Conservation (phyloP, 1,139 yeast genomes). For the Blastobotrys buckinghamii region DNA sequence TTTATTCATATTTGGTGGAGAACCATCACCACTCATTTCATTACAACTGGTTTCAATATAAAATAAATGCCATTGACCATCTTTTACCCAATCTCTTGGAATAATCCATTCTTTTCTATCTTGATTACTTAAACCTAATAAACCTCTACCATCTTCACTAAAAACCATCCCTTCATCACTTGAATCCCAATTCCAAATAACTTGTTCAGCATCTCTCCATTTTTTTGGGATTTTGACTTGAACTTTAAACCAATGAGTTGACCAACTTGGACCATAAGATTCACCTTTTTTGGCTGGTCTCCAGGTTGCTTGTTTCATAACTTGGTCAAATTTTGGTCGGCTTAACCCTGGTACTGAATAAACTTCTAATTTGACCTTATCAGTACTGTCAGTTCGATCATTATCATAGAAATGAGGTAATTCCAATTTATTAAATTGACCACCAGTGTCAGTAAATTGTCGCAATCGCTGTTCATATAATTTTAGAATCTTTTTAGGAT, state of each 20-base stretch:
- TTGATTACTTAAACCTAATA: slow-evolving; percentile 82
- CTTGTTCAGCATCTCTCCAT: slow-evolving; percentile 38
- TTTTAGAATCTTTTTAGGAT: slow-evolving; percentile 74
- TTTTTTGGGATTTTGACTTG: slow-evolving; percentile 53
- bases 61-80: slow-evolving; percentile 44
- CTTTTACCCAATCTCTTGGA: slow-evolving; percentile 50
- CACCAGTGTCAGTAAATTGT: slow-evolving; percentile 73
- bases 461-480: slow-evolving; percentile 74
- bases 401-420: slow-evolving; percentile 78
- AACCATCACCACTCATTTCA: slow-evolving; percentile 85
- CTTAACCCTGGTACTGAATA: slow-evolving; percentile 63
- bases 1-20: slow-evolving; percentile 64
- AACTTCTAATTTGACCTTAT: slow-evolving; percentile 45
- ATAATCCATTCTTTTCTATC: slow-evolving; percentile 75
- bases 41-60: slow-evolving; percentile 90
- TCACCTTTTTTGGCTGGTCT: slow-evolving; percentile 60
- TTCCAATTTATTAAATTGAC: slow-evolving; percentile 63
- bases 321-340: slow-evolving; percentile 73
- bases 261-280: slow-evolving; percentile 93
- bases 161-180: slow-evolving; percentile 82
- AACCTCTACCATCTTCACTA: slow-evolving; percentile 56
- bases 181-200: slow-evolving; percentile 81
- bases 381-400: slow-evolving; percentile 41
- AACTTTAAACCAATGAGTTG: slow-evolving; percentile 88
- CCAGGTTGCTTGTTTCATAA: slow-evolving; percentile 54